These are phyloP conservation scores for Begonia masoniana DNA, from an alignment of 306 rosid genomes.

Conservation along the genomic window DNA sequence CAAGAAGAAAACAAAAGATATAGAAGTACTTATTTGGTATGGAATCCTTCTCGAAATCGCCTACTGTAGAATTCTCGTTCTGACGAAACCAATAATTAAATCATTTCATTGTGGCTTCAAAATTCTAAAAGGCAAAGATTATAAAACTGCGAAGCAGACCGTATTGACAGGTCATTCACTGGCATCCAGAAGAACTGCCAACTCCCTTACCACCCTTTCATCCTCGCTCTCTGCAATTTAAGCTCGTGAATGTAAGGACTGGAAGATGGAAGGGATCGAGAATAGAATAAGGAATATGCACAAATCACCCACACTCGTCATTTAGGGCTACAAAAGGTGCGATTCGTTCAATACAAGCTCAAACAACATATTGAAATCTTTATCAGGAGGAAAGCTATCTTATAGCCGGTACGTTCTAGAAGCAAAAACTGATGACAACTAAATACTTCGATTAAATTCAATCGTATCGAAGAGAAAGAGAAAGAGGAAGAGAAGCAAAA, in stretches of 20 bases:
- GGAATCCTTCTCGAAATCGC: constrained; percentile 21
- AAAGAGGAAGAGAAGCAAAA: too few relatives aligned
- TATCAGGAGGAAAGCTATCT: too few relatives aligned
- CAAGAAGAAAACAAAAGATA: not conserved
- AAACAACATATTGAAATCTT: too few relatives aligned
- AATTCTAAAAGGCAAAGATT: not conserved
- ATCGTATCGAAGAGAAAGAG: too few relatives aligned
- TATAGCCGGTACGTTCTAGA: too few relatives aligned
- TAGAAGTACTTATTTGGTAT: constrained; percentile 48
- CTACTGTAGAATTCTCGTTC: constrained; percentile 19
- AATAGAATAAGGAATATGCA: not conserved
- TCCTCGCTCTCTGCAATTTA: constrained; percentile 79
- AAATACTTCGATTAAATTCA: too few relatives aligned
- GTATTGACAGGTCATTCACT: constrained; percentile 19
- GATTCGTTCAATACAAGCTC: too few relatives aligned
- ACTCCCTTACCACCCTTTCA: constrained; percentile 67
- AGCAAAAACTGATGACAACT: too few relatives aligned
- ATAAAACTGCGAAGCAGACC: constrained; percentile 23
- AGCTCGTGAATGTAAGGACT: constrained; percentile 35
- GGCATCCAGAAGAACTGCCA: constrained; percentile 60
- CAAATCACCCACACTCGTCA: too few relatives aligned
- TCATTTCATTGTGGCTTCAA: constrained; percentile 5
- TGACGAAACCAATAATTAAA: constrained; percentile 19
- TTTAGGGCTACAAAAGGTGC: too few relatives aligned
- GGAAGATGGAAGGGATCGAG: constrained; percentile 1